phyloP scores from a whole-genome alignment of 768 basidiomycete species.

The Pleurotus sapidus region DNA sequence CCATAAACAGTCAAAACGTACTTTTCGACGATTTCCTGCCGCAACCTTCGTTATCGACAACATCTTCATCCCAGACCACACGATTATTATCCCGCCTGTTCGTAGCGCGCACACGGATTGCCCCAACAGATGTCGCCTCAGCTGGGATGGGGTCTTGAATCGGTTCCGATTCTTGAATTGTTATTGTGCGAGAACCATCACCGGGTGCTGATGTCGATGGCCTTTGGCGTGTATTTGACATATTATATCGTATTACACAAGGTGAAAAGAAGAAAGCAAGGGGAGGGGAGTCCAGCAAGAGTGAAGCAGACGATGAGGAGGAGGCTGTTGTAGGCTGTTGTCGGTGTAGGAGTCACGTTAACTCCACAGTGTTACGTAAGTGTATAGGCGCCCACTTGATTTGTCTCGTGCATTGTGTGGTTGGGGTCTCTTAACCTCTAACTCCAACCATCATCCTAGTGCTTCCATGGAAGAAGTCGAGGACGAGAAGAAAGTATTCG shows the following conservation, averaged over 20 bases:
- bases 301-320: no score
- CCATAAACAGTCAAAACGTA: slow-evolving; percentile 33
- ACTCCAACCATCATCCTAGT: no score
- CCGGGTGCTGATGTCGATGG: slow-evolving; percentile 38
- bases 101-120: slow-evolving; percentile 57
- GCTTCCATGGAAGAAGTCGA: slow-evolving; percentile 23
- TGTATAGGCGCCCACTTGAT: no score
- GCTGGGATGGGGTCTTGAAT: slow-evolving; percentile 22
- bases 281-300: no score
- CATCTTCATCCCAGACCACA: slow-evolving; percentile 83
- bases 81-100: slow-evolving; percentile 35
- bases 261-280: no score
- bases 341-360: no score
- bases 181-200: slow-evolving; percentile 56
- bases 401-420: no score
- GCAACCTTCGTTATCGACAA: slow-evolving; percentile 87
- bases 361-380: no score
- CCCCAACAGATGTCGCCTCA: slow-evolving; percentile 33
- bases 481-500: slow-evolving; percentile 76
- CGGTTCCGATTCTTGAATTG: slow-evolving; percentile 34
- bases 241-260: no score
- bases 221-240: slow-evolving; percentile 21
- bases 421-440: no score
- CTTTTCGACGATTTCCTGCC: slow-evolving; percentile 94
- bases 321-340: no score